A percentile compares a stretch with the other conserved stretches of the same genome.
Evolutionary conservation across 2,329 filamentous ascomycete species (phyloP).

Genomic region (Colletotrichum euphorbiae): DNA sequence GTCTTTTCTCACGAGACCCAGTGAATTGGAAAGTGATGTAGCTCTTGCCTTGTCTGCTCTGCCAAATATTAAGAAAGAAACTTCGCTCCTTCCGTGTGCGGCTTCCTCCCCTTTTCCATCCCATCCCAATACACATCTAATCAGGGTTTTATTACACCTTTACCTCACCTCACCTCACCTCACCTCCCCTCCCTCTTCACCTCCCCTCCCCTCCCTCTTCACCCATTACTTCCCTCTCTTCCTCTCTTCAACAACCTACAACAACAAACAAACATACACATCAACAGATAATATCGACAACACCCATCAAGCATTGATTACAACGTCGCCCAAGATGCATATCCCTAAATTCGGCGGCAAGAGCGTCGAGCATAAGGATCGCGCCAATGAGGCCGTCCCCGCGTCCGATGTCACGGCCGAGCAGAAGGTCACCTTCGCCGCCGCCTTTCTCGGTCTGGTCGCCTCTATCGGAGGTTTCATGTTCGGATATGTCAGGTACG

Average conservation of each 20-base stretch:
- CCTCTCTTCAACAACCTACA: background rate
- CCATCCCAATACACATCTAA: slow-evolving; percentile 12
- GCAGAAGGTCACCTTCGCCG: slow-evolving; percentile 52
- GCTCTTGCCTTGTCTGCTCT: background rate
- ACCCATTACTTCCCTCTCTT: background rate
- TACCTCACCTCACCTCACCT: background rate
- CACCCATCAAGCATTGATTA: background rate
- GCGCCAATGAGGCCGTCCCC: slow-evolving; percentile 2
- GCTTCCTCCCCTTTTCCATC: background rate
- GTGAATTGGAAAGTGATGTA: slow-evolving; percentile 12
- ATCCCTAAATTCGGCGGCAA: slow-evolving; percentile 37
- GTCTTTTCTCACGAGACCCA: background rate
- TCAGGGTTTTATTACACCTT: slow-evolving; percentile 29
- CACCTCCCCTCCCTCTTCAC: background rate
- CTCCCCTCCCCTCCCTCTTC: background rate
- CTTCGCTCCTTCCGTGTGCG: slow-evolving; percentile 11
- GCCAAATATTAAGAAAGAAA: slow-evolving; percentile 10
- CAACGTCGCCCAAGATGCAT: slow-evolving; percentile 26
- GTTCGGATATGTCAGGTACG: slow-evolving; percentile 67
- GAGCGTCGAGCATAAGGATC: slow-evolving; percentile 35
- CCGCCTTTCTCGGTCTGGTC: slow-evolving; percentile 61
- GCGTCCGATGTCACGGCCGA: slow-evolving; percentile 33
- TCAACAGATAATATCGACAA: background rate
- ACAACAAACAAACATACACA: background rate
- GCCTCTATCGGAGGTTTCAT: slow-evolving; percentile 69